Base-by-base conservation (phyloP, 495 filamentous ascomycete species). In the Talaromyces stipitatus region DNA sequence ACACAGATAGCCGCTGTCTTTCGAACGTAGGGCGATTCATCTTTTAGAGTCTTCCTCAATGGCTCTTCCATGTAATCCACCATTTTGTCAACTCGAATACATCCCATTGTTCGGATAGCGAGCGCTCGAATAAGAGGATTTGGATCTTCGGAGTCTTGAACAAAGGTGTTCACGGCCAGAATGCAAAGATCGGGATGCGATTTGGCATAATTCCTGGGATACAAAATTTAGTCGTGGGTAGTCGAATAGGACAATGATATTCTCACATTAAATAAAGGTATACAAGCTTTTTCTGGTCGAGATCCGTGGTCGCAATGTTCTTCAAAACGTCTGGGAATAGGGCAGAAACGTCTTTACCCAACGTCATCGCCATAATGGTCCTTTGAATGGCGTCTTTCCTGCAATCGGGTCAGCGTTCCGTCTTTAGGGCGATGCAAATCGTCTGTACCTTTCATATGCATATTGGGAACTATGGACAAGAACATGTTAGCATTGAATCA, bases 11-110 rank as follows among this genome's bases (percentile, higher is more conserved):
- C 94, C 46, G 95, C 95, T 0, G 94, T 98, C 75, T 98, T 98
- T 65, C 94, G 89, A 43, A 98, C 94, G 74, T 98, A 98, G 0
- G 94, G 94, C 50, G 92, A 97, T 72, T 98, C 95, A 71, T 98
- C 94, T 65, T 88, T 86, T 61, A 99, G 78, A 16, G 94, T 99
- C 72, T 99, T 99, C 60, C 94, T 83, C 53, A 99, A 76, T 22
- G 94, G 94, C 69, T 97, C 94, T 72, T 99, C 94, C 94, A 97
- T 97, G 69, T 99, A 99, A 66, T 99, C 95, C 60, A 97, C 89
- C 87, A 99, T 99, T 74, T 99, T 99, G 60, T 97, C 94, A 58
- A 99, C 94, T 41, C 94, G 81, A 59, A 99, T 97, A 70, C 94
- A 97, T 24, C 94, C 94, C 94, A 99, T 99, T n/a, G 94, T 99